Evolutionary conservation across 208 protist genomes (phyloP), one percentile per base, ranked within the genome.

Genomic region (Leishmania major): DNA sequence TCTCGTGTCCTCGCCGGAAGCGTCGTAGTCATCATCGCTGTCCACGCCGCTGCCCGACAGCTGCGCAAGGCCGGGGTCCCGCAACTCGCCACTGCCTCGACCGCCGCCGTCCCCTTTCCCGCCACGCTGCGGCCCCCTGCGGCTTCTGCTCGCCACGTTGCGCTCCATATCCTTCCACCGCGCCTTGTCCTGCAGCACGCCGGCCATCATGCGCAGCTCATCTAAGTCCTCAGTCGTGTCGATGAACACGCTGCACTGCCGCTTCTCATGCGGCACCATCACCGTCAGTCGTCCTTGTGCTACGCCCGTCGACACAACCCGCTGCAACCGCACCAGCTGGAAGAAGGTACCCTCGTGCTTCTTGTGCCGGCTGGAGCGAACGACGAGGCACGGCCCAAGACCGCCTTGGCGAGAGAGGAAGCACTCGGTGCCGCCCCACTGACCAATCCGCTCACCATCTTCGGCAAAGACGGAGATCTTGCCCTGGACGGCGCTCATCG

Each of bases 381-480:
- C 94, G 55, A 97, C 91, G 37, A 97, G 85, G 74, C 94, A 97
- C 11, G 94, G 94, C 22, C 94, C 94, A 28, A 94, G 67, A 4
- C 87, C 88, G 17, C 74, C 80, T 82, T 97, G 90, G 13, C 85
- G 77, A 3, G 91, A 95, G 71, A 97, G 92, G 82, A 95, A 97
- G 85, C 94, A 97, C 77, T 96, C 92, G 2, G 94, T 96, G 45
- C 94, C 94, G 49, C 94, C 94, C 91, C 92, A 97, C 78, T 90
- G 89, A 6, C 92, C 92, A 53, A 97, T 87, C 15, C 91, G 88
- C 83, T 90, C 92, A 35, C 92, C 94, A 31, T 93, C 87, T 31
- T 91, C 91, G 15, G 83, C 79, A 60, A 80, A 83, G 31, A 95
- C 91, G 28, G 88, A 64, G 55, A 97, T 93, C 15, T 79, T 87